A percentile compares a stretch with the other conserved stretches of the same genome.
These are phyloP conservation scores for Tremellales sp. DNA, from an alignment of 1,284 basidiomycete species.

Conservation along the genomic window DNA sequence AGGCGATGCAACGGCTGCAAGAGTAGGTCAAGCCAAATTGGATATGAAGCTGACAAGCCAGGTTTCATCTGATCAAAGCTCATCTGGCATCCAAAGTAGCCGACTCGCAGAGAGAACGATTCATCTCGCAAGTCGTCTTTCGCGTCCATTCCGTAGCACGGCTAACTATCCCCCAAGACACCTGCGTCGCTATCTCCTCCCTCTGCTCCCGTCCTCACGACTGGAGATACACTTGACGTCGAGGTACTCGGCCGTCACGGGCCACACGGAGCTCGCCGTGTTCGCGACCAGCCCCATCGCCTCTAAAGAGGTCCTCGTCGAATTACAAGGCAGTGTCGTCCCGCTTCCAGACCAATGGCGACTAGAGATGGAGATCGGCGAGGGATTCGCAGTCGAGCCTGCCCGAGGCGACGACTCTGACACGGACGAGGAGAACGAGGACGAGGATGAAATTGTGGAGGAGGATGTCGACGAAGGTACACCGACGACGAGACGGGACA, in stretches of 20 bases:
- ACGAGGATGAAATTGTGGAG: constrained; percentile 14
- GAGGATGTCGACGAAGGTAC: neutral
- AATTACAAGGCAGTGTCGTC: constrained; percentile 42
- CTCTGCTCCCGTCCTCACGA: constrained; percentile 36
- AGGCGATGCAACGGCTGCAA: constrained; percentile 26
- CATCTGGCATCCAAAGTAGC: constrained; percentile 35
- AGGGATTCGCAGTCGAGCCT: constrained; percentile 30
- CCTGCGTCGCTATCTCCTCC: constrained; percentile 39
- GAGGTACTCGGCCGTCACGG: constrained; percentile 39
- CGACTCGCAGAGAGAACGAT: constrained; percentile 29
- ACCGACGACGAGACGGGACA: neutral
- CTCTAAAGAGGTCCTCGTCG: constrained; percentile 27
- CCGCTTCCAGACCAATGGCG: constrained; percentile 41
- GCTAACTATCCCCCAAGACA: constrained; percentile 25
- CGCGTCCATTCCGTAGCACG: constrained; percentile 5
- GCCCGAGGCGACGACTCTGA: constrained; percentile 28
- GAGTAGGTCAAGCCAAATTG: constrained; percentile 20
- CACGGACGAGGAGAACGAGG: constrained; percentile 20
- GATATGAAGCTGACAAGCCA: constrained; percentile 8
- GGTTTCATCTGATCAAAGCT: constrained; percentile 33
- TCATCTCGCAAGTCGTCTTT: constrained; percentile 23
- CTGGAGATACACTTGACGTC: constrained; percentile 44
- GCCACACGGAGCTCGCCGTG: constrained; percentile 44
- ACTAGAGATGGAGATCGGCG: constrained; percentile 38
- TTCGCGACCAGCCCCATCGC: constrained; percentile 37